These are phyloP conservation scores for Luffa acutangula DNA, from an alignment of 306 rosid genomes.

Conservation along the genomic window DNA sequence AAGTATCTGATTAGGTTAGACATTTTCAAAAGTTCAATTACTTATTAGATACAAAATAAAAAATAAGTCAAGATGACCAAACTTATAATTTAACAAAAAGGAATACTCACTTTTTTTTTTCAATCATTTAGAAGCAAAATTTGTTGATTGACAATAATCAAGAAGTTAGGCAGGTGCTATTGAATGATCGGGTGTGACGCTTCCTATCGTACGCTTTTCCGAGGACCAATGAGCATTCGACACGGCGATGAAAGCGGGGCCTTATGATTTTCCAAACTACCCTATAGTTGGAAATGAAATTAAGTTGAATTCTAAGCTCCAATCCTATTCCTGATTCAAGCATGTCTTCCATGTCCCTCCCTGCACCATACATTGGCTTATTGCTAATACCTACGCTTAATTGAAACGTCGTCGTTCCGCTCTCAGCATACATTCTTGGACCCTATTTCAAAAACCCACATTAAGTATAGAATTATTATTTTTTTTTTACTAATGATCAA, in stretches of 20 bases:
- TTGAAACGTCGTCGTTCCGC: slow-evolving; percentile 36
- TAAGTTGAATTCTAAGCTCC: slow-evolving; percentile 29
- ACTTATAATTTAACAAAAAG: too few species aligned
- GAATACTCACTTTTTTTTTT: too few species aligned
- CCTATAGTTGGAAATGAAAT: slow-evolving; percentile 28
- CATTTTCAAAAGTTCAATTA: too few species aligned
- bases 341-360: slow-evolving; percentile 76
- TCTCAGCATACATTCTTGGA: slow-evolving; percentile 45
- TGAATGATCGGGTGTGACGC: slow-evolving; percentile 43
- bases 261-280: slow-evolving; percentile 45
- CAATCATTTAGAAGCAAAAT: neutral
- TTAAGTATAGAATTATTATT: neutral
- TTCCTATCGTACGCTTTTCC: slow-evolving; percentile 31
- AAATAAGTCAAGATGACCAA: too few species aligned
- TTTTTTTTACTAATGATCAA: too few species aligned
- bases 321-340: slow-evolving; percentile 58
- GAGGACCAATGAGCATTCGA: slow-evolving; percentile 45
- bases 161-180: slow-evolving; percentile 42
- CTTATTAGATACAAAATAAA: too few species aligned
- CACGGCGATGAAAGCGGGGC: slow-evolving; percentile 44
- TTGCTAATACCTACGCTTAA: slow-evolving; percentile 39
- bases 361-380: slow-evolving; percentile 84
- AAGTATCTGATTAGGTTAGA: too few species aligned
- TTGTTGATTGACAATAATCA: neutral
- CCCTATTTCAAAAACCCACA: slow-evolving; percentile 28